Base-by-base conservation (phyloP, 1,139 yeast species). In the Geotrichum restrictum region DNA sequence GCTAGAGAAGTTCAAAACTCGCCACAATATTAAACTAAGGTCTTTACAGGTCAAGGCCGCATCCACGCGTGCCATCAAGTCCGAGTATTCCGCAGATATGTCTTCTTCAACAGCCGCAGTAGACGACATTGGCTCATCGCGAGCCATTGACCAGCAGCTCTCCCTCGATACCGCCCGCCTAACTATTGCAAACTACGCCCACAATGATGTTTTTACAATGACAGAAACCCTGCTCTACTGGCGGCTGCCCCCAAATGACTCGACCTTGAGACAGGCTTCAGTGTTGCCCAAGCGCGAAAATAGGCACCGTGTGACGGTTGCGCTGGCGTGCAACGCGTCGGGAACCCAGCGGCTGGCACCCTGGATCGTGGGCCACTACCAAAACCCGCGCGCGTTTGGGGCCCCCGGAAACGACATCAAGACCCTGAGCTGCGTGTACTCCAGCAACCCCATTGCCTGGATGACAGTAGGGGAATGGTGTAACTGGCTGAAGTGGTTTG, bases 1-100 rank as follows among this genome's bases (percentile, higher is more conserved):
- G 56, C 52, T 50, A 38, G 56, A 53, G 31, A 53, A 53, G 48
- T 53, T 53, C 33, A 53, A 53, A 36, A 42, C 51, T 2, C 48
- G 56, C 10, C 53, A 53, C 45, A 51, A 49, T 11, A 50, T 53
- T 16, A 49, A 47, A 19, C 37, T 48, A 11, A 51, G 51, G 38
- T 48, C 42, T 11, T 33, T 47, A 6, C 49, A 47, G 29, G 52
- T 44, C 13, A 48, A 53, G 46, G 52, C 50, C 10, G 51, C 56
- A 4, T 53, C 56, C 7, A 42, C 48, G 14, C 31, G 41, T n/a
- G 50, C 27, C 11, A 32, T 33, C 13, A 16, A 48, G 42, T 18
- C 37, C n/a, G 52, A 33, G 3, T 24, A 44, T 13, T 14, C 36
- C 13, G 33, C 16, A 14, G n/a, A 37, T 13, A 11, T 45, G 11